Percentiles rank a stretch among this genome's conserved stretches.
Evolutionary conservation across 495 filamentous ascomycete genomes (phyloP).

Genomic region (Penicillium subrubescens): DNA sequence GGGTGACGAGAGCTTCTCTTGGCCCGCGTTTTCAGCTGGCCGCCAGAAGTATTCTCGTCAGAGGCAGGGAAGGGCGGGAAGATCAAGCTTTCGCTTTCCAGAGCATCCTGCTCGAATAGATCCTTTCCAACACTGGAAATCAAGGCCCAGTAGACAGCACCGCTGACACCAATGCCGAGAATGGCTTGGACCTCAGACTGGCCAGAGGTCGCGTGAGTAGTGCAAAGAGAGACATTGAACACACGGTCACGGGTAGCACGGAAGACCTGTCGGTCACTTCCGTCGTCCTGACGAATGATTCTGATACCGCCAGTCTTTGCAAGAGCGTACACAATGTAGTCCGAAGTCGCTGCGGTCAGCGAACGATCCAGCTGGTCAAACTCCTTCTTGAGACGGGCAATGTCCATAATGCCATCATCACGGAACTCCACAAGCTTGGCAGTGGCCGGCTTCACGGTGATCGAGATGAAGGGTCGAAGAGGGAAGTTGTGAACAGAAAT

Average conservation of each 20-base stretch:
- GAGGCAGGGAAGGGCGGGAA: conserved; percentile 77
- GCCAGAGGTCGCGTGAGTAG: conserved; percentile 50
- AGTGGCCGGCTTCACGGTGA: conserved; percentile 49
- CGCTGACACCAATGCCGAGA: conserved; percentile 89
- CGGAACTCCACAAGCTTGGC: conserved; percentile 56
- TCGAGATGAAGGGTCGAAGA: conserved; percentile 90
- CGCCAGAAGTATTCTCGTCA: conserved; percentile 79
- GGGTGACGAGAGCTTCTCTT: conserved; percentile 84
- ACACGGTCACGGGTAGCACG: conserved; percentile 84
- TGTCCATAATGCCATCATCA: conserved; percentile 76
- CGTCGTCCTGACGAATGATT: conserved; percentile 92
- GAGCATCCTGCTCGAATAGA: conserved; percentile 67
- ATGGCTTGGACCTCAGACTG: conserved; percentile 68
- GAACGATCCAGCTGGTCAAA: conserved; percentile 97
- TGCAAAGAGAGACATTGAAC: conserved; percentile 87
- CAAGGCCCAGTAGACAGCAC: conserved; percentile 88
- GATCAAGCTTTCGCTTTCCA: conserved; percentile 77
- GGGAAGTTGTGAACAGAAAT: conserved; percentile 92
- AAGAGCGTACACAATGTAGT: conserved; percentile 91
- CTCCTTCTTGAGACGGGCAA: conserved; percentile 92
- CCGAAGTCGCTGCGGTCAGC: conserved; percentile 83
- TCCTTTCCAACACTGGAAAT: conserved; percentile 72
- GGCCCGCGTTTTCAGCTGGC: conserved; percentile 93
- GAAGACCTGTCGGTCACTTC: conserved; percentile 85
- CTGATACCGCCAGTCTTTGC: conserved; percentile 88